These are phyloP conservation scores for Salicornia ramosissima DNA, from an alignment of 148 eudicot genomes.

Conservation along the genomic window DNA sequence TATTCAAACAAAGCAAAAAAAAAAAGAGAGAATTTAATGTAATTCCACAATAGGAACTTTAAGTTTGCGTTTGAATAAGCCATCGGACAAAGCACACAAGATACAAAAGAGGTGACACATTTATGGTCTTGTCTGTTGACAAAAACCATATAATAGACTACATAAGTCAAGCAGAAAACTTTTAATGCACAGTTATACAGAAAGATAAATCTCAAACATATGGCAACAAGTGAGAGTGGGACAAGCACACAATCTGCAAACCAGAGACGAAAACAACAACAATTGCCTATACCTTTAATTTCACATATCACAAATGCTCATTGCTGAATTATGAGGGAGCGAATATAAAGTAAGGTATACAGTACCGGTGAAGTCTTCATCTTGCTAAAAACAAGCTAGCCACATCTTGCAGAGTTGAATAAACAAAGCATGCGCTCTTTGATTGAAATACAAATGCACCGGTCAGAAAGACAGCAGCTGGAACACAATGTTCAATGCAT, in stretches of 20 bases:
- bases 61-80: neutral
- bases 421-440: constrained; percentile 7
- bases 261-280: neutral
- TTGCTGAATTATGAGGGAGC: neutral
- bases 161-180: neutral
- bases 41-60: no score
- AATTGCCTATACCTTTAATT: neutral
- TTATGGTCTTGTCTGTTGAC: neutral
- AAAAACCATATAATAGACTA: neutral
- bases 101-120: neutral
- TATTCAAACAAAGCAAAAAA: no score
- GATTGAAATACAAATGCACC: constrained; percentile 1
- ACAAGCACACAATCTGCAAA: neutral
- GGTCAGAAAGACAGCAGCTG: constrained; percentile 8
- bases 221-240: neutral
- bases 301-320: neutral
- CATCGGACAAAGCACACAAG: neutral
- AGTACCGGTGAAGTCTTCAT: constrained; percentile 52
- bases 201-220: neutral
- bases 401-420: constrained; percentile 27
- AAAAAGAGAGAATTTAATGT: no score
- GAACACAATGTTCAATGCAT: neutral
- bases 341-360: constrained; percentile 5
- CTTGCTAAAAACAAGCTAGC: constrained; percentile 31
- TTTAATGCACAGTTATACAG: neutral